A percentile compares a stretch with the other conserved stretches of the same genome.
Evolutionary conservation across 2,329 filamentous ascomycete genomes (phyloP).

Genomic region (Hypoxylon rubiginosum): DNA sequence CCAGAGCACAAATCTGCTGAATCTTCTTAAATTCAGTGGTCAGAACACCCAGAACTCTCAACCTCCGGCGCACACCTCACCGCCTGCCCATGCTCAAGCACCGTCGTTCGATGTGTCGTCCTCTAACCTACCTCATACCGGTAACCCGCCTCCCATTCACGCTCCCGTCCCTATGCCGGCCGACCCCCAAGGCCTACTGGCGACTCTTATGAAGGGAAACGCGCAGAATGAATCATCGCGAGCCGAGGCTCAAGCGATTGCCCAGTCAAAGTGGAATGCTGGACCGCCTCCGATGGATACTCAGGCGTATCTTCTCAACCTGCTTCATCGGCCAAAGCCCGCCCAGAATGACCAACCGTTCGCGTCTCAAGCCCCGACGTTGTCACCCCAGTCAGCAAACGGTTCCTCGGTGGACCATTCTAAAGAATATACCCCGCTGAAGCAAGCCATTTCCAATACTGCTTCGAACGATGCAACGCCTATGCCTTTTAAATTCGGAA

Average conservation of each 20-base stretch:
- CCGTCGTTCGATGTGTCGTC: slow-evolving; percentile 42
- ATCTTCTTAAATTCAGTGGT: slow-evolving; percentile 72
- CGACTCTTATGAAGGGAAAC: slow-evolving; percentile 71
- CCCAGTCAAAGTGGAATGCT: slow-evolving; percentile 57
- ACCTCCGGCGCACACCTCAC: slow-evolving; percentile 48
- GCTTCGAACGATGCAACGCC: slow-evolving; percentile 47
- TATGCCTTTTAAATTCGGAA: slow-evolving; percentile 45
- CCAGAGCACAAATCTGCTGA: slow-evolving; percentile 69
- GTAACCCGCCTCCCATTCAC: slow-evolving; percentile 61
- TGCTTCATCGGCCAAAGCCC: slow-evolving; percentile 84
- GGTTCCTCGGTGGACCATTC: slow-evolving; percentile 51
- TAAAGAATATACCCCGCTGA: slow-evolving; percentile 44
- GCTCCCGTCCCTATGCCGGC: slow-evolving; percentile 69
- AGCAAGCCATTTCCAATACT: slow-evolving; percentile 40
- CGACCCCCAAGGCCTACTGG: slow-evolving; percentile 70
- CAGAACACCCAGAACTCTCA: slow-evolving; percentile 54
- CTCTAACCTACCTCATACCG: slow-evolving; percentile 44
- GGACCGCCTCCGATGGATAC: slow-evolving; percentile 75
- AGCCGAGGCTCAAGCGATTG: slow-evolving; percentile 52
- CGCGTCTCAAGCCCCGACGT: slow-evolving; percentile 58
- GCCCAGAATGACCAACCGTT: slow-evolving; percentile 66
- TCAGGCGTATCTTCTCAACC: slow-evolving; percentile 85
- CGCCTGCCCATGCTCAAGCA: slow-evolving; percentile 41
- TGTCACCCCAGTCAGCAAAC: slow-evolving; percentile 61
- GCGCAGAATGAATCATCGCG: slow-evolving; percentile 62